Evolutionary conservation across 163 green algal genomes (phyloP).

Genomic region (Chlamydomonas reinhardtii): DNA sequence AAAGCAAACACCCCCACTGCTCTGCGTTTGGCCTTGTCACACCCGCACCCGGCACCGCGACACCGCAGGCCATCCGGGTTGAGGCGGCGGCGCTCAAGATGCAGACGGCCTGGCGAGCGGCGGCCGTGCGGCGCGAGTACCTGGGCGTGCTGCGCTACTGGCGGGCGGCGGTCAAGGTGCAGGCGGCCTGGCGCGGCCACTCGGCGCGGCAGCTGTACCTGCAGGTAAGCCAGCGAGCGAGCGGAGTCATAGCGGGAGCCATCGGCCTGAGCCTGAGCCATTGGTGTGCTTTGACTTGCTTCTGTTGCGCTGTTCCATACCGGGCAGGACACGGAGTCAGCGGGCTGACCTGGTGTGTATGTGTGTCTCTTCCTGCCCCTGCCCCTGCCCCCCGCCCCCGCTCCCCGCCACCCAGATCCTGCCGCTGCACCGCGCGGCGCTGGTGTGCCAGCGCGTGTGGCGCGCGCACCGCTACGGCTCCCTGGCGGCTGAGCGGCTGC

Average conservation of each 20-base stretch:
- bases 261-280: no score
- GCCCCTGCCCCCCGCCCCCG: no score
- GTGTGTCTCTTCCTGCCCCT: no score
- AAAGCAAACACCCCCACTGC: no score
- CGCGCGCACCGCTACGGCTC: conserved; percentile 8
- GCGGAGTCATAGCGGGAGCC: no score
- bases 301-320: no score
- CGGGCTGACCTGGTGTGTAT: no score
- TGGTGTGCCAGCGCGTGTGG: conserved; percentile 41
- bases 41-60: no score
- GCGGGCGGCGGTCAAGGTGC: conserved; percentile 24
- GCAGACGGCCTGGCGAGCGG: conserved; percentile 41
- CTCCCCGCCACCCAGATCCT: conserved; percentile 32
- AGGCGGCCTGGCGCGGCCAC: conserved; percentile 25
- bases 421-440: conserved; percentile 50
- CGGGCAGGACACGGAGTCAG: background rate
- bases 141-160: conserved; percentile 19
- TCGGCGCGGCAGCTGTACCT: conserved; percentile 25
- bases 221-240: no score
- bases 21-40: no score
- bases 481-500: conserved; percentile 17
- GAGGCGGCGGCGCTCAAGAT: conserved; percentile 35
- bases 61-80: background rate
- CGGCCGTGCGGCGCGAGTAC: conserved; percentile 30
- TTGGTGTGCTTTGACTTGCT: no score